Percentiles rank a stretch among this genome's conserved stretches.
Conservation (phyloP, 345 rosid species). For the Nephelium lappaceum region DNA sequence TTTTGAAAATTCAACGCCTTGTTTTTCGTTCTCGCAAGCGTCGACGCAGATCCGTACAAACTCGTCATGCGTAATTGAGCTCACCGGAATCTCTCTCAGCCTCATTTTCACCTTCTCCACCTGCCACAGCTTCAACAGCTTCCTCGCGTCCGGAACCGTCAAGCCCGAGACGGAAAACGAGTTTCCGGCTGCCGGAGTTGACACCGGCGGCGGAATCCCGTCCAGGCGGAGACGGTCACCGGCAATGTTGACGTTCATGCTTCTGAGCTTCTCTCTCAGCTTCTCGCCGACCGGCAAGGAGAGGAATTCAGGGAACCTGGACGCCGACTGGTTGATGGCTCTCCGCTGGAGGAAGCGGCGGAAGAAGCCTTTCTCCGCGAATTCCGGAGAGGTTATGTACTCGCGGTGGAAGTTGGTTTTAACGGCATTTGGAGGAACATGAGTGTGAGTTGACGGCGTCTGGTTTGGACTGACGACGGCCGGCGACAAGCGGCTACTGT, state of each 20-base stretch:
- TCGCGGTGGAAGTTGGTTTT: slow-evolving; percentile 33
- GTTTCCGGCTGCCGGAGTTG: slow-evolving; percentile 4
- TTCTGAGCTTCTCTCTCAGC: slow-evolving; percentile 48
- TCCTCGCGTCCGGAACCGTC: slow-evolving; percentile 56
- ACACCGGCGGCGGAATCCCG: slow-evolving; percentile 20
- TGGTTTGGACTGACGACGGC: slow-evolving; percentile 24
- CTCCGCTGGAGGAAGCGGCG: slow-evolving; percentile 50
- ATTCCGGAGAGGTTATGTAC: slow-evolving; percentile 43
- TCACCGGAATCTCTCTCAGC: slow-evolving; percentile 51
- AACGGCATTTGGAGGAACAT: slow-evolving; percentile 27
- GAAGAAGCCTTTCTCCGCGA: slow-evolving; percentile 37
- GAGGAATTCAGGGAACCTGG: slow-evolving; percentile 37
- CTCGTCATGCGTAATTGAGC: slow-evolving; percentile 51
- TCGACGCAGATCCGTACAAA: slow-evolving; percentile 54
- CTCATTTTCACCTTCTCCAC: slow-evolving; percentile 60
- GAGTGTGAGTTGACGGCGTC: slow-evolving; percentile 12
- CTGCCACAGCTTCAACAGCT: slow-evolving; percentile 57
- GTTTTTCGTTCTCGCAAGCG: slow-evolving; percentile 52
- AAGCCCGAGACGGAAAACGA: slow-evolving; percentile 27
- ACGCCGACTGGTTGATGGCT: slow-evolving; percentile 24
- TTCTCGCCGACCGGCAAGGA: slow-evolving; percentile 53
- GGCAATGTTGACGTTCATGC: slow-evolving; percentile 23
- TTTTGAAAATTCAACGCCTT: slow-evolving; percentile 58
- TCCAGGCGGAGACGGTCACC: slow-evolving; percentile 31
- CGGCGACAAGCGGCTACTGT: slow-evolving; percentile 25